Conservation (phyloP, 345 rosid species). For the Boechera divaricarpa region DNA sequence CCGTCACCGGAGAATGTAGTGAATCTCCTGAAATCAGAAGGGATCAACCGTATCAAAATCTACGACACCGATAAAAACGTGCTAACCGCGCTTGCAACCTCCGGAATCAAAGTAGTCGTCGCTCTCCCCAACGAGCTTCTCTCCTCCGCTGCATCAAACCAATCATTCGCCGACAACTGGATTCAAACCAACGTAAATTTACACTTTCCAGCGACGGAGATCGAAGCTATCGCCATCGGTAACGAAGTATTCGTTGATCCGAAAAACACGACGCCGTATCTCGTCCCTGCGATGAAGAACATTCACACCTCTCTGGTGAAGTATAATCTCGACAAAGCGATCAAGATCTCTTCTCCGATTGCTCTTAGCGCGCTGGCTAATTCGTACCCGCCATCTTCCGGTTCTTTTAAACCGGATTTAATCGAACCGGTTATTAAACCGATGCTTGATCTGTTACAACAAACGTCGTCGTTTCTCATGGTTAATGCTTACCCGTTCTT, state of each 20-base stretch:
- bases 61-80: conserved; percentile 72
- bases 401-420: conserved; percentile 63
- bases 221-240: conserved; percentile 82
- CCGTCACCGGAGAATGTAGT: conserved; percentile 75
- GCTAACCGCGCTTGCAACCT: conserved; percentile 62
- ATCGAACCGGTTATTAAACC: conserved; percentile 71
- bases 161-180: conserved; percentile 79
- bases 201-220: conserved; percentile 59
- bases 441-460: conserved; percentile 64
- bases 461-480: conserved; percentile 76
- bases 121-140: conserved; percentile 84
- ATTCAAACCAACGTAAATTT: conserved; percentile 57
- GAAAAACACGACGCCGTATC: conserved; percentile 57
- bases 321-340: conserved; percentile 51
- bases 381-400: conserved; percentile 83
- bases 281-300: conserved; percentile 84
- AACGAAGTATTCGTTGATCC: conserved; percentile 90
- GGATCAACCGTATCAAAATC: conserved; percentile 62
- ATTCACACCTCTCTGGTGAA: conserved; percentile 64
- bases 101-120: conserved; percentile 63
- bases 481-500: conserved; percentile 85
- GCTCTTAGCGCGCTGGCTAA: conserved; percentile 66
- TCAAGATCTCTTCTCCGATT: conserved; percentile 73
- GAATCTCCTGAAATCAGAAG: conserved; percentile 63
- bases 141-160: conserved; percentile 63